Conservation (phyloP, 495 filamentous ascomycete genomes). For the Chaetomium cochliodes region DNA sequence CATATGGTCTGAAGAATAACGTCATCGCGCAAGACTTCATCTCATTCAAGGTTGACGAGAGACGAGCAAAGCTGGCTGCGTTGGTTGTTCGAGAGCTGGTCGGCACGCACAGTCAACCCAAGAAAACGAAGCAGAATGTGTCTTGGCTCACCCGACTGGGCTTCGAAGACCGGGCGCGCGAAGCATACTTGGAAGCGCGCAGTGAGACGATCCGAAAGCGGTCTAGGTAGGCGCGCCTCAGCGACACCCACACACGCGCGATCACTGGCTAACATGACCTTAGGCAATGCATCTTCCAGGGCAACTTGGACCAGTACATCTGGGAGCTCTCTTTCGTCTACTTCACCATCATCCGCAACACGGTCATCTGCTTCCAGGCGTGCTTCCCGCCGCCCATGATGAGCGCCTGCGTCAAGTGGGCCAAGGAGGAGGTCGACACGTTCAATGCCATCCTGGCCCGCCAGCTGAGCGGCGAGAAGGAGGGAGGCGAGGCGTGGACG, state of each 20-base stretch:
- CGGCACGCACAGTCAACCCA: slow-evolving; percentile 67
- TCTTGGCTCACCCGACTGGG: slow-evolving; percentile 80
- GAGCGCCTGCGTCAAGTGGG: slow-evolving; percentile 94
- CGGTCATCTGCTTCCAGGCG: slow-evolving; percentile 79
- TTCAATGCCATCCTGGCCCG: slow-evolving; percentile 81
- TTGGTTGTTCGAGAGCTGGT: slow-evolving; percentile 71
- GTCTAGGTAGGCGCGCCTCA: slow-evolving; percentile 60
- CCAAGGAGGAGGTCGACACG: slow-evolving; percentile 83
- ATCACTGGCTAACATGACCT: slow-evolving; percentile 33
- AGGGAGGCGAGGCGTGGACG: slow-evolving; percentile 67
- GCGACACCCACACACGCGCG: neutral
- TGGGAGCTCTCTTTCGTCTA: slow-evolving; percentile 96
- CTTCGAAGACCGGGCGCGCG: slow-evolving; percentile 83
- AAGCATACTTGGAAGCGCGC: slow-evolving; percentile 79
- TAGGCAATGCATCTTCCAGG: slow-evolving; percentile 91
- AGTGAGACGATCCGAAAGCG: slow-evolving; percentile 72
- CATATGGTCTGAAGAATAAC: slow-evolving; percentile 78
- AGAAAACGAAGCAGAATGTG: slow-evolving; percentile 69
- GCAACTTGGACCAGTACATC: slow-evolving; percentile 86
- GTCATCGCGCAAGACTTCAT: slow-evolving; percentile 83
- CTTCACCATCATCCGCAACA: slow-evolving; percentile 90
- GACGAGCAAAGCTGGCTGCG: slow-evolving; percentile 73
- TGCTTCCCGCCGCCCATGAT: slow-evolving; percentile 85
- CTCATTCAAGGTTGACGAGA: slow-evolving; percentile 80
- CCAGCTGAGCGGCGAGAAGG: slow-evolving; percentile 77